phyloP scores from a whole-genome alignment of 176 grass and related monocot genomes.

The Musa schizocarpa region DNA sequence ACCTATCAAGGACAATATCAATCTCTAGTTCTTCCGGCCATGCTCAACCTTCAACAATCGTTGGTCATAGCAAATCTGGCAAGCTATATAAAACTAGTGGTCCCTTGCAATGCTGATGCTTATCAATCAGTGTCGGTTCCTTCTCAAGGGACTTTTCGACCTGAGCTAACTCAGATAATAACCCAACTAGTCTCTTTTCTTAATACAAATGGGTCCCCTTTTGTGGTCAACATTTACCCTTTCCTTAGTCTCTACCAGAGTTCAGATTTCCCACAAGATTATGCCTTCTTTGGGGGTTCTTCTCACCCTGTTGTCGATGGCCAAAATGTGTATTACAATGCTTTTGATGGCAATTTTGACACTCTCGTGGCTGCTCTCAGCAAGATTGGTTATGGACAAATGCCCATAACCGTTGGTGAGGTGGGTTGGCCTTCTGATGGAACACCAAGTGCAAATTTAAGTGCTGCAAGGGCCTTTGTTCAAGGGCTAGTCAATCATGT shows the following conservation, averaged over 20 bases:
- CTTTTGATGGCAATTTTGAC: constrained; percentile 9
- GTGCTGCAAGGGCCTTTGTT: constrained; percentile 1
- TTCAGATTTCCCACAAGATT: constrained; percentile 15
- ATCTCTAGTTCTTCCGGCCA: background rate
- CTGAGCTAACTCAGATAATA: constrained; percentile 5
- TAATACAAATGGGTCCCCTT: constrained; percentile 5
- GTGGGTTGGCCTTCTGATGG: constrained; percentile 12
- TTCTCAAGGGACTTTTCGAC: constrained; percentile 12
- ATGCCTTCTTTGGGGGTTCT: constrained; percentile 17
- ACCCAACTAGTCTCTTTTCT: constrained; percentile 13
- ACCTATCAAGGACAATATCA: constrained; percentile 14
- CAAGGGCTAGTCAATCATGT: constrained; percentile 3
- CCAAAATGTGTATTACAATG: constrained; percentile 10
- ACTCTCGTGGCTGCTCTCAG: constrained; percentile 1
- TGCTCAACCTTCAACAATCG: constrained; percentile 14
- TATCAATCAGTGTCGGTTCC: background rate
- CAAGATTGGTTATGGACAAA: constrained; percentile 4
- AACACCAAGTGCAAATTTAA: constrained; percentile 4
- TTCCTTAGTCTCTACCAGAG: constrained; percentile 13
- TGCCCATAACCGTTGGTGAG: constrained; percentile 11
- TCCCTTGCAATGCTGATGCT: constrained; percentile 16
- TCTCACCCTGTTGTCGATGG: constrained; percentile 14
- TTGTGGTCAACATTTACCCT: constrained; percentile 13
- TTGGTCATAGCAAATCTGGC: constrained; percentile 6
- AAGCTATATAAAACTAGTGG: constrained; percentile 8